A percentile compares a stretch with the other conserved stretches of the same genome.
Evolutionary conservation across 2,329 filamentous ascomycete species (phyloP).

Genomic region (Aplosporella prunicola): DNA sequence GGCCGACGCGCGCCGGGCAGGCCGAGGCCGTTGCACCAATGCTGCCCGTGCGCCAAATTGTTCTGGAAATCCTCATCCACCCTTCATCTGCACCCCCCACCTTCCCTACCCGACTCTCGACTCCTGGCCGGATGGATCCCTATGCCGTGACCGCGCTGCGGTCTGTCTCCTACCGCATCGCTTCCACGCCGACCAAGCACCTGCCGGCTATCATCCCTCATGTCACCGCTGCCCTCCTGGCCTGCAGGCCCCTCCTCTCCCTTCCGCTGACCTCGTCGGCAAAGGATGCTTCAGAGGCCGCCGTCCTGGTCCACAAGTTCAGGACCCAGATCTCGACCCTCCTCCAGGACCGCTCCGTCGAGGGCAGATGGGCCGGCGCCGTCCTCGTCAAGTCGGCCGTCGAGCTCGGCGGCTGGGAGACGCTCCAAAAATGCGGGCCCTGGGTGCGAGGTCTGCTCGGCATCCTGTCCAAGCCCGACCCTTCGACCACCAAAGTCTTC

Average conservation of each 20-base stretch:
- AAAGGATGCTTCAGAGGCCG: slow-evolving; percentile 55
- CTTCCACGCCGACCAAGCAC: slow-evolving; percentile 60
- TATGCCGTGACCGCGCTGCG: slow-evolving; percentile 12
- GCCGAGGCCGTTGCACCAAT: slow-evolving; percentile 2
- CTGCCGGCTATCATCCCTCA: slow-evolving; percentile 64
- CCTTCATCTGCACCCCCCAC: slow-evolving; percentile 1
- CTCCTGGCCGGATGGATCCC: background rate
- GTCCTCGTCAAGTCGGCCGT: slow-evolving; percentile 71
- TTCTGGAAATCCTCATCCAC: slow-evolving; percentile 2
- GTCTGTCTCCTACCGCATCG: slow-evolving; percentile 56
- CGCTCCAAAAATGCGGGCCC: slow-evolving; percentile 59
- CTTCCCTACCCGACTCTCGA: background rate
- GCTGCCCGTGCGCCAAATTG: slow-evolving; percentile 6
- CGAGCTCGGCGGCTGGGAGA: slow-evolving; percentile 77
- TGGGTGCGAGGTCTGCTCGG: slow-evolving; percentile 72
- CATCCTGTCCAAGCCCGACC: slow-evolving; percentile 72
- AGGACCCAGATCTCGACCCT: slow-evolving; percentile 69
- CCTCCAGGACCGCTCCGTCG: slow-evolving; percentile 62
- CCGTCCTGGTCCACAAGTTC: slow-evolving; percentile 69
- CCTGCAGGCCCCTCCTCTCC: slow-evolving; percentile 53
- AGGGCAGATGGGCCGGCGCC: slow-evolving; percentile 69
- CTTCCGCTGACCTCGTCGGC: slow-evolving; percentile 46
- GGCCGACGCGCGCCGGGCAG: slow-evolving; percentile 7
- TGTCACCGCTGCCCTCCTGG: slow-evolving; percentile 49
- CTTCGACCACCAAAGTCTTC: slow-evolving; percentile 64